Evolutionary conservation across 2,329 filamentous ascomycete genomes (phyloP).

Genomic region (Paraconiothyrium sp.): DNA sequence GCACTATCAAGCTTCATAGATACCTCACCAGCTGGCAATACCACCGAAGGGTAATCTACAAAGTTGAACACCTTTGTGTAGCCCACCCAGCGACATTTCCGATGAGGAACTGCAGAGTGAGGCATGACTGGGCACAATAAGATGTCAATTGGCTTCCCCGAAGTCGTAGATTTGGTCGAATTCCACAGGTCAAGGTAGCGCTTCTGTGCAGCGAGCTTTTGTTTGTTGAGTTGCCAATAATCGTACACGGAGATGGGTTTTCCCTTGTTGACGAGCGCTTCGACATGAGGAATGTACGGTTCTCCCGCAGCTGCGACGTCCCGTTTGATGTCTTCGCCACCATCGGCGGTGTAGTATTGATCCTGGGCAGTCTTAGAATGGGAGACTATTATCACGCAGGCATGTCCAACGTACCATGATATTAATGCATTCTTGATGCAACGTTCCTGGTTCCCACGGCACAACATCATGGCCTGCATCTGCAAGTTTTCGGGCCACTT

Average conservation of each 20-base stretch:
- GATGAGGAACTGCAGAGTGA: constrained; percentile 64
- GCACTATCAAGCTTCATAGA: constrained; percentile 51
- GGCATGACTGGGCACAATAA: constrained; percentile 69
- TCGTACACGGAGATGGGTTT: constrained; percentile 68
- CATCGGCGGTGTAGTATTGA: constrained; percentile 69
- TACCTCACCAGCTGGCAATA: constrained; percentile 64
- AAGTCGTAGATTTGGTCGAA: constrained; percentile 51
- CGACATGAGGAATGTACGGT: constrained; percentile 60
- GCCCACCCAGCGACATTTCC: constrained; percentile 59
- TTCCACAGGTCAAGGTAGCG: constrained; percentile 70
- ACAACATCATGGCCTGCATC: constrained; percentile 64
- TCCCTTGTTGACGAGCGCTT: constrained; percentile 61
- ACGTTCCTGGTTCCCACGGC: constrained; percentile 59
- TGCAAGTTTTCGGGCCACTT: constrained; percentile 51
- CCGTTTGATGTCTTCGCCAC: constrained; percentile 68
- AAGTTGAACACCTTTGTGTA: constrained; percentile 72
- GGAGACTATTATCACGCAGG: neutral
- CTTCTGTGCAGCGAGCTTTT: constrained; percentile 64
- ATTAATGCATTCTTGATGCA: constrained; percentile 65
- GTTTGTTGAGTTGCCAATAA: constrained; percentile 73
- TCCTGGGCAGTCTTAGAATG: constrained; percentile 53
- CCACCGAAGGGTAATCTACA: constrained; percentile 68
- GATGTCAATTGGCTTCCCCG: constrained; percentile 63
- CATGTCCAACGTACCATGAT: constrained; percentile 58
- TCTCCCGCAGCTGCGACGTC: constrained; percentile 66